A percentile compares a stretch with the other conserved stretches of the same genome.
phyloP scores from a whole-genome alignment of 2,329 filamentous ascomycete species.

The Fusarium domesticum region DNA sequence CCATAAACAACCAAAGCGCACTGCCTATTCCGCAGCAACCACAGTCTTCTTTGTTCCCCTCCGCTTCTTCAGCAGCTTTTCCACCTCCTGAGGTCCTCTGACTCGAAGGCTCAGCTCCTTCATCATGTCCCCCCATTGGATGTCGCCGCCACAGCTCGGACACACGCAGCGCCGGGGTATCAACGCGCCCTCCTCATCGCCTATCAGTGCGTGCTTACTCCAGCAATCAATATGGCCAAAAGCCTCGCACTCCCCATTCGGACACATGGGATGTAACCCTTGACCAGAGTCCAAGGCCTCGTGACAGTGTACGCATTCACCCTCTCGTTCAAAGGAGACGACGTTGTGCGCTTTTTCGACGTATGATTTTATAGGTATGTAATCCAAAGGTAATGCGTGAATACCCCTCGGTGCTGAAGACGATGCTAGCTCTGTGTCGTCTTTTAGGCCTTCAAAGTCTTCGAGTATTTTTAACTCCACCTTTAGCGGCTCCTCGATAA shows the following conservation, averaged over 20 bases:
- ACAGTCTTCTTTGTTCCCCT: conserved; percentile 29
- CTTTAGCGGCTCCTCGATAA: conserved; percentile 47
- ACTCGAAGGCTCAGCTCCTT: conserved; percentile 75
- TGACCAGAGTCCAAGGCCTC: conserved; percentile 43
- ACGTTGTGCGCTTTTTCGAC: conserved; percentile 54
- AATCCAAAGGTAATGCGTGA: conserved; percentile 53
- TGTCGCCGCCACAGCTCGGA: conserved; percentile 60
- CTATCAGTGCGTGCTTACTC: conserved; percentile 49
- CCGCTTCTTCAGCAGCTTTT: conserved; percentile 61
- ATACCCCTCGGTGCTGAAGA: conserved; percentile 44
- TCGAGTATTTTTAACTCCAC: conserved; percentile 51
- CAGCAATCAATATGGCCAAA: conserved; percentile 61
- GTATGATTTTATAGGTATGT: conserved; percentile 51
- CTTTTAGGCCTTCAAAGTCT: conserved; percentile 46
- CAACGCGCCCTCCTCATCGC: conserved; percentile 43
- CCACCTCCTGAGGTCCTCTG: conserved; percentile 67
- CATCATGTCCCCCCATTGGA: conserved; percentile 75
- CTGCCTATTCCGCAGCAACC: conserved; percentile 10
- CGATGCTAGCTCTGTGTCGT: conserved; percentile 3
- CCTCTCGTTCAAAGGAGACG: conserved; percentile 55
- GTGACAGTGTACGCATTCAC: conserved; percentile 52
- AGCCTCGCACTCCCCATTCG: conserved; percentile 51
- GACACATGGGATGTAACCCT: conserved; percentile 57
- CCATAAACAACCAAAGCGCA: background rate
- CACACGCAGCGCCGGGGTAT: conserved; percentile 69